A percentile compares a stretch with the other conserved stretches of the same genome.
Evolutionary conservation across 2,329 filamentous ascomycete genomes (phyloP).

Genomic region (Calonectria fujianensis): DNA sequence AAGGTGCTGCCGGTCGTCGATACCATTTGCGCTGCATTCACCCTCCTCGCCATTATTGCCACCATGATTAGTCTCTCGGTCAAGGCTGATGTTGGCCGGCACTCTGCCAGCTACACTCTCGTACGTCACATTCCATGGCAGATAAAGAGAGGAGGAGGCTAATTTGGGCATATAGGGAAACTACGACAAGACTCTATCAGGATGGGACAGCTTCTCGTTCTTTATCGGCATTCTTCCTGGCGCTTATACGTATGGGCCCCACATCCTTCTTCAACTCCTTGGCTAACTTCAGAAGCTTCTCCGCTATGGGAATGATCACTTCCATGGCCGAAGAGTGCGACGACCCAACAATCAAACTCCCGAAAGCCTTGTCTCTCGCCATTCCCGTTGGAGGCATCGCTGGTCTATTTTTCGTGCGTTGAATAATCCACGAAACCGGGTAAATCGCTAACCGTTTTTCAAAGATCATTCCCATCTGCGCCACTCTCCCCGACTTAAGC

Average conservation of each 20-base stretch:
- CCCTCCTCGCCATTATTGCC: conserved; percentile 78
- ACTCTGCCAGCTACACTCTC: conserved; percentile 65
- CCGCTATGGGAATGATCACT: conserved; percentile 71
- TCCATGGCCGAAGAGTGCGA: conserved; percentile 77
- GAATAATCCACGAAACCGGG: conserved; percentile 58
- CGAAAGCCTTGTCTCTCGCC: conserved; percentile 79
- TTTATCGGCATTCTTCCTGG: conserved; percentile 70
- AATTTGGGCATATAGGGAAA: conserved; percentile 68
- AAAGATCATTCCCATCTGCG: conserved; percentile 61
- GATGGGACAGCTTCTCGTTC: conserved; percentile 80
- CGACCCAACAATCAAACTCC: conserved; percentile 75
- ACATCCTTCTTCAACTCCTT: accelerated
- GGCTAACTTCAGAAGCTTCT: conserved; percentile 50
- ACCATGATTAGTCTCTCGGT: conserved; percentile 81
- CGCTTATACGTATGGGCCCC: conserved; percentile 56
- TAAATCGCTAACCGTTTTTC: neutral
- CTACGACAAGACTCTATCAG: conserved; percentile 80
- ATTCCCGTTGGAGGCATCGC: conserved; percentile 79
- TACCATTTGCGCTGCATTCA: conserved; percentile 83
- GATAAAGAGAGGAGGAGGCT: accelerated
- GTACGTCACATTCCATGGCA: conserved; percentile 33
- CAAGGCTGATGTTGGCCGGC: conserved; percentile 76
- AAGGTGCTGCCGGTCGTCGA: conserved; percentile 78
- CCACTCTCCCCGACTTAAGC: conserved; percentile 81
- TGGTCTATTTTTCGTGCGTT: conserved; percentile 74